Base-by-base conservation (phyloP, 805 yeast species). In the Spathaspora gorwiae region DNA sequence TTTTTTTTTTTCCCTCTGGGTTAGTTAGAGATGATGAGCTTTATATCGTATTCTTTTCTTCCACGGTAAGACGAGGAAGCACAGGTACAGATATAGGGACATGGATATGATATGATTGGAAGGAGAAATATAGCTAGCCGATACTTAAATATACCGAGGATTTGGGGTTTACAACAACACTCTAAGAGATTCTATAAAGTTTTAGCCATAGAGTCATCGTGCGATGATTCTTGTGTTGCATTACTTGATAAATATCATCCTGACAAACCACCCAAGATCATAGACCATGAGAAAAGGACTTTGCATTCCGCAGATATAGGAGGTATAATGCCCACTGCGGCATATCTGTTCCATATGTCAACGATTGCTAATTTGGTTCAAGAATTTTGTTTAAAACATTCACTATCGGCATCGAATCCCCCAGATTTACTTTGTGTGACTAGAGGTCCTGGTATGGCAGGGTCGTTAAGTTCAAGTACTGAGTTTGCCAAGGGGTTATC, bases 381-480 rank as follows among this genome's bases (percentile, higher is more conserved):
- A 12, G 60, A 68, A 6, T 64, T 84, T 5, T 65, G 84, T 12
- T 32, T 26, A 0, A 65, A 55, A 39, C 64, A 70, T 54, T 61
- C 55, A 7, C 48, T 78, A 51, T 44, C 50, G 2, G 40, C 60
- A 1, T 8, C 19, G 0, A 54, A 52, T 26, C 69, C 70, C 0
- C 88, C 90, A 0, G 96, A 87, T 59, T 59, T 94, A 39, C 76
- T 94, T 1, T 86, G 96, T 61, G 96, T 84, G 5, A 94, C 99
- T 0, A 69, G 96, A 52, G 99, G 99, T 0, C 99, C 99, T 0
- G 99, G 99, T 0, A 89, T 94, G 97, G 78, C 82, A 7, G 97
- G 97, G 0, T 84, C 95, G 0, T 69, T 94, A 11, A 76, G 88
- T 8, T 84, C 88, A 0, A 95, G 97, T 1, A 70, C 86, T 24